Conservation (phyloP, 2,329 filamentous ascomycete species). For the Metarhizium rileyi region DNA sequence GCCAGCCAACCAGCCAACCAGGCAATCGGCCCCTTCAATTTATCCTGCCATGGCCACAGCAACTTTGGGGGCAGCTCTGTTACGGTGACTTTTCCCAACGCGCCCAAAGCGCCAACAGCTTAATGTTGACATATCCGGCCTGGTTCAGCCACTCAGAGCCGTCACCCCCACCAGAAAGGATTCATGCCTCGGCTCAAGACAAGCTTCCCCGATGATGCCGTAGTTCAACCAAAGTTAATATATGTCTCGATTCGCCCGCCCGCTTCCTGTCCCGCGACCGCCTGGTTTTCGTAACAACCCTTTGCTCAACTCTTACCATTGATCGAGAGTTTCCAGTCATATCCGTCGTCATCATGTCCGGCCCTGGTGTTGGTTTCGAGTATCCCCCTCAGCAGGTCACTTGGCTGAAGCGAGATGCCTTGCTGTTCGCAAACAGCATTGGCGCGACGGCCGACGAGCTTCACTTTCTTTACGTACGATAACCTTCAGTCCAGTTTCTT, state of each 20-base stretch:
- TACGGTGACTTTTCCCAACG: too few relatives aligned
- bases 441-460: conserved; percentile 79
- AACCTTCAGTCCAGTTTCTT: too few relatives aligned
- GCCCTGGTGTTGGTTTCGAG: conserved; percentile 62
- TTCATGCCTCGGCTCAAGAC: conserved; percentile 4
- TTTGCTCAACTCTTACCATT: neutral
- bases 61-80: too few relatives aligned
- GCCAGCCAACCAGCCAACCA: too few relatives aligned
- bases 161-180: neutral
- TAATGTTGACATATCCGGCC: too few relatives aligned
- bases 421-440: conserved; percentile 87
- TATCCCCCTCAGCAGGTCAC: conserved; percentile 66
- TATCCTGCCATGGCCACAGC: too few relatives aligned
- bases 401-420: conserved; percentile 79
- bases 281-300: neutral
- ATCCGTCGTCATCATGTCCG: conserved; percentile 23
- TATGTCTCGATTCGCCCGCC: neutral
- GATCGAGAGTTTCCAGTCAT: neutral
- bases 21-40: too few relatives aligned
- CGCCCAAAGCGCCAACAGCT: too few relatives aligned
- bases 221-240: neutral
- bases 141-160: too few relatives aligned
- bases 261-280: neutral
- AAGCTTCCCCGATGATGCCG: neutral
- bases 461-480: conserved; percentile 77